phyloP scores from a whole-genome alignment of 2,329 filamentous ascomycete genomes.

The Pyrenophora tritici-repentis region DNA sequence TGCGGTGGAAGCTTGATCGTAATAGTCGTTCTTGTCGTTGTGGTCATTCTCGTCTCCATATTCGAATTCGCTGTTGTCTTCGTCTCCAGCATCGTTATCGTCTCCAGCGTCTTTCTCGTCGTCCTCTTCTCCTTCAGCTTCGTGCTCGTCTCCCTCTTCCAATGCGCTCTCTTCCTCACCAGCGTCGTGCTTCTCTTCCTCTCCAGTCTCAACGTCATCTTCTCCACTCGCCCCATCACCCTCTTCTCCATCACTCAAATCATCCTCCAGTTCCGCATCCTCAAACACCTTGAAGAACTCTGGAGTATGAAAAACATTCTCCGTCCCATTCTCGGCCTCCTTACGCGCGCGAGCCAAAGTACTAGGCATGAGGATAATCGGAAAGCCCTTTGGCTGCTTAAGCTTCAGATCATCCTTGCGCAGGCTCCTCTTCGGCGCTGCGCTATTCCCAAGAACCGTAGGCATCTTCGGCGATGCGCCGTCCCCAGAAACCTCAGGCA shows the following conservation, averaged over 20 bases:
- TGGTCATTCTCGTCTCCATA: background rate
- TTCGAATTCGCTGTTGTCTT: background rate
- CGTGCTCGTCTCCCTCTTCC: background rate
- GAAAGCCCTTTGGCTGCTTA: constrained; percentile 10
- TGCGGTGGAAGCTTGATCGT: background rate
- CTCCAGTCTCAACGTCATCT: background rate
- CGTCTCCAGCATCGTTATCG: background rate
- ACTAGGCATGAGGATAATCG: constrained; percentile 4
- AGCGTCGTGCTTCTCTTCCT: background rate
- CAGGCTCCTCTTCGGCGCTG: no score
- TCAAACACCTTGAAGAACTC: constrained; percentile 5
- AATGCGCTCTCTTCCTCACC: no score
- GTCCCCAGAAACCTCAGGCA: no score
- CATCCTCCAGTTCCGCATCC: background rate
- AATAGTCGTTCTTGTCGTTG: background rate
- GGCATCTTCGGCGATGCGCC: no score
- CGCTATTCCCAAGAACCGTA: background rate
- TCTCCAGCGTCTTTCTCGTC: no score
- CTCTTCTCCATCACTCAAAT: background rate
- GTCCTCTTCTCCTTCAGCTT: background rate
- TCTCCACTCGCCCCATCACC: background rate
- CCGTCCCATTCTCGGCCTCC: constrained; percentile 2
- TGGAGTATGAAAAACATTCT: background rate
- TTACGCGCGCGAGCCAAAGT: constrained; percentile 5
- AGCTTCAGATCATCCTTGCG: constrained; percentile 3